Evolutionary conservation across 2,329 filamentous ascomycete species (phyloP), one percentile per base, ranked within the genome.

Genomic region (Paraphaeosphaeria sporulosa): DNA sequence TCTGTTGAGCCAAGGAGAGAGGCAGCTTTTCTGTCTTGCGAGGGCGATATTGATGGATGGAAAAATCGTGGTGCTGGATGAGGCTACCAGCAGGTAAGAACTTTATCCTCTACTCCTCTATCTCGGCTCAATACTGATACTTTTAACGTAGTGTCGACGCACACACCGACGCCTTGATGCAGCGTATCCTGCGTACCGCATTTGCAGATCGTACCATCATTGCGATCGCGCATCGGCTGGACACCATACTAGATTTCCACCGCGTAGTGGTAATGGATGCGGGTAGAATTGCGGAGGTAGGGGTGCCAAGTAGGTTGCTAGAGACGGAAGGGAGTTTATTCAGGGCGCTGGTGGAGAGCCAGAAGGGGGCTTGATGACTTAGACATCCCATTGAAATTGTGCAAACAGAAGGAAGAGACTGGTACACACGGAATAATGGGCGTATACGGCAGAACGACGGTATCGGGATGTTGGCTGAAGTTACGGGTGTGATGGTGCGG

Each of bases 181-280:
- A 97, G 79, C 92, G 91, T 70, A 97, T 93, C 0, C 92, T 97
- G 63, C 89, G 93, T 25, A 91, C 96, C 76, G 84, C 79, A 63
- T 97, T 85, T 96, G 66, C 89, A 87, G 63, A 82, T 78, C 88
- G 92, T 76, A 97, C 94, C 0, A 96, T 95, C 65, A 91, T 97
- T 75, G 97, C 94, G 0, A 97, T 98, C 72, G 94, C 94, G 0
- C 94, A 97, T 77, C 87, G 94, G 25, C 83, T 98, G 68, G 92
- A 96, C 73, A 97, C 94, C 0, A 97, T 97, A 77, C 92, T 94
- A 15, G 94, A 97, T 76, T 97, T 97, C 73, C 94, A 97, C 81
- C 95, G 94, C 82, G 93, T 97, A 13, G 81, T 97, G 15, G 93
- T 97, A 13, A 83, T 98, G 12, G 94, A 98, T 73, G 91, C 92